Conservation (phyloP, 805 yeast genomes). For the Wickerhamomyces sydowiorum region DNA sequence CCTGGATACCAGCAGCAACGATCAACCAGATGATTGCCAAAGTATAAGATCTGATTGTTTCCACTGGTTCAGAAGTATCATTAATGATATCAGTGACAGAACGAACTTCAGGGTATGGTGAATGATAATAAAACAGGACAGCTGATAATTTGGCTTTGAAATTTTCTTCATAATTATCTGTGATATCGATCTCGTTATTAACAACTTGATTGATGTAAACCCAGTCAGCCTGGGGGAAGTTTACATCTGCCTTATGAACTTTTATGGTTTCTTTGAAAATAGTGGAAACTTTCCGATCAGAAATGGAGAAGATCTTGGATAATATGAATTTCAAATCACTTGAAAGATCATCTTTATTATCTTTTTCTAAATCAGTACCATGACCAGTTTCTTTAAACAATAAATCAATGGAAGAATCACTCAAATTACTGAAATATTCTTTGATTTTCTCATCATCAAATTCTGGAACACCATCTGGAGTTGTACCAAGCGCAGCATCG, state of each 20-base stretch:
- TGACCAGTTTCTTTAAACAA: conserved; percentile 3
- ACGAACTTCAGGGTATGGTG: conserved; percentile 66
- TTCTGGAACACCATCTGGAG: not conserved
- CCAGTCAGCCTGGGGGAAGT: conserved; percentile 33
- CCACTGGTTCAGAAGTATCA: conserved; percentile 41
- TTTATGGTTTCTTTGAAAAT: conserved; percentile 31
- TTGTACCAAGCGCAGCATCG: not conserved
- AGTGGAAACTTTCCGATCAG: conserved; percentile 31
- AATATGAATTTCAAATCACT: conserved; percentile 3
- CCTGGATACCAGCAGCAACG: conserved; percentile 49
- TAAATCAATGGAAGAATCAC: not conserved
- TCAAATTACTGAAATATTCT: not conserved
- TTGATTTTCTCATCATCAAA: conserved; percentile 2
- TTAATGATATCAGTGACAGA: conserved; percentile 51
- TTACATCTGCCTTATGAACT: conserved; percentile 40
- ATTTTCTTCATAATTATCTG: conserved; percentile 14
- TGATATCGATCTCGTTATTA: conserved; percentile 21
- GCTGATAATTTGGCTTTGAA: conserved; percentile 25
- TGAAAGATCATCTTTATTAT: not conserved
- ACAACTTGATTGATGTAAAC: conserved; percentile 25
- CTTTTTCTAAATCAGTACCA: conserved; percentile 1
- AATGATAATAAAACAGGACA: conserved; percentile 33
- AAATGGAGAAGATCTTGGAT: conserved; percentile 11
- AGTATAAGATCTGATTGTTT: conserved; percentile 38
- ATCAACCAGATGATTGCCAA: conserved; percentile 40